Percentiles rank a stretch among this genome's conserved stretches.
Conservation (phyloP, 2,329 filamentous ascomycete genomes). For the Pezicula radicicola region DNA sequence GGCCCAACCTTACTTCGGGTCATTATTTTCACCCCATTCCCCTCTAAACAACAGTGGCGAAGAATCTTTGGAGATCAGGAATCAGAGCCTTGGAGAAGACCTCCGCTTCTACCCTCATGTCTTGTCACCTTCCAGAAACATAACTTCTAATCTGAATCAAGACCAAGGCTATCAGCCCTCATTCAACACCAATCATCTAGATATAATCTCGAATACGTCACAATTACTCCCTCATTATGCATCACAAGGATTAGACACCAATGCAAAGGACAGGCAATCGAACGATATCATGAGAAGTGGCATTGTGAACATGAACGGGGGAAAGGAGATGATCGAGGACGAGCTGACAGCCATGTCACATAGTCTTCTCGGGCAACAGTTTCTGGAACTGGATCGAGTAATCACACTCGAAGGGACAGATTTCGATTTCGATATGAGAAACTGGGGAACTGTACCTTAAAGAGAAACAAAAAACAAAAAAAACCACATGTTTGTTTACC, state of each 20-base stretch:
- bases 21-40: too few species aligned
- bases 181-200: constrained; percentile 1
- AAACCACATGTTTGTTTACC: too few species aligned
- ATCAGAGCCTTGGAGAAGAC: background rate
- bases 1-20: too few species aligned
- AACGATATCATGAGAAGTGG: background rate
- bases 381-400: constrained; percentile 15
- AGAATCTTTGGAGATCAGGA: background rate
- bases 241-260: background rate
- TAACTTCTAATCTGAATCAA: background rate
- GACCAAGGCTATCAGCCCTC: background rate
- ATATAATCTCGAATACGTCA: too few species aligned
- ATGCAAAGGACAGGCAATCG: background rate
- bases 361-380: constrained; percentile 13
- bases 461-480: background rate
- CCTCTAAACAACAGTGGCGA: too few species aligned
- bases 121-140: too few species aligned
- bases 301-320: background rate
- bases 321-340: constrained; percentile 1
- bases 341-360: constrained; percentile 6
- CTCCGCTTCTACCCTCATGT: background rate
- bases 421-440: constrained; percentile 11
- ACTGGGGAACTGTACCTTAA: background rate
- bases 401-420: constrained; percentile 13
- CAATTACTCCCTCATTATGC: too few species aligned